phyloP scores from a whole-genome alignment of 1,284 basidiomycete genomes.

The Sutorius eximius region DNA sequence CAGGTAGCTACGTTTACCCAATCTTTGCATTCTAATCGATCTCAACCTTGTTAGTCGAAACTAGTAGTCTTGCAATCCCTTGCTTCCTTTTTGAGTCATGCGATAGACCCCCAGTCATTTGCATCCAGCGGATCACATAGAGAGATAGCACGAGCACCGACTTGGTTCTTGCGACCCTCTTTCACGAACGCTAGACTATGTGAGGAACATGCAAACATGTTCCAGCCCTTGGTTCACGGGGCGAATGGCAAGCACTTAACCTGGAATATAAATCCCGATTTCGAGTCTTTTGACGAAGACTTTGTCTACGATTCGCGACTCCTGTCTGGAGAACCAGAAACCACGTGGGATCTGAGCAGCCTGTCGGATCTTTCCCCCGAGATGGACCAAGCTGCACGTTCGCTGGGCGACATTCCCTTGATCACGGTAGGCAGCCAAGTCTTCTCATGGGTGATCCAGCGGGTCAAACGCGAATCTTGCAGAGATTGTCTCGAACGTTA shows the following conservation, averaged over 20 bases:
- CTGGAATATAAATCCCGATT: slow-evolving; percentile 34
- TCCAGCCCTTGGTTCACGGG: slow-evolving; percentile 24
- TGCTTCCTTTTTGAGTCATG: slow-evolving; percentile 54
- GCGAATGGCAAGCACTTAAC: slow-evolving; percentile 30
- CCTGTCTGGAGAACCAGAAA: slow-evolving; percentile 11
- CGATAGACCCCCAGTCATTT: slow-evolving; percentile 31
- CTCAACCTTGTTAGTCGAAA: slow-evolving; percentile 52
- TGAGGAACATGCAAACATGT: slow-evolving; percentile 45
- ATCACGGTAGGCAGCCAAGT: slow-evolving; percentile 22
- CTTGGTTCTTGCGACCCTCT: slow-evolving; percentile 54
- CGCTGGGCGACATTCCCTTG: slow-evolving; percentile 17
- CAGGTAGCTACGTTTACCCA: slow-evolving; percentile 44
- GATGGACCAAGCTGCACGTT: slow-evolving; percentile 13
- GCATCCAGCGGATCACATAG: slow-evolving; percentile 8
- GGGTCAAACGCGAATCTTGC: slow-evolving; percentile 16
- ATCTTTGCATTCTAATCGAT: slow-evolving; percentile 3
- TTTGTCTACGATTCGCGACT: slow-evolving; percentile 31
- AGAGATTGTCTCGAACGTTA: slow-evolving; percentile 56
- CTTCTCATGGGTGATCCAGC: slow-evolving; percentile 16
- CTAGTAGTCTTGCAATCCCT: slow-evolving; percentile 60
- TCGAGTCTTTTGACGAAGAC: slow-evolving; percentile 33
- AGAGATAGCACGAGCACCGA: slow-evolving; percentile 30
- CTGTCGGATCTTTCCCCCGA: slow-evolving; percentile 24
- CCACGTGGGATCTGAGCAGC: slow-evolving; percentile 25
- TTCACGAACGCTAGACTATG: slow-evolving; percentile 52